Base-by-base conservation (phyloP, 106 monocot genomes). In the Allium sativum region DNA sequence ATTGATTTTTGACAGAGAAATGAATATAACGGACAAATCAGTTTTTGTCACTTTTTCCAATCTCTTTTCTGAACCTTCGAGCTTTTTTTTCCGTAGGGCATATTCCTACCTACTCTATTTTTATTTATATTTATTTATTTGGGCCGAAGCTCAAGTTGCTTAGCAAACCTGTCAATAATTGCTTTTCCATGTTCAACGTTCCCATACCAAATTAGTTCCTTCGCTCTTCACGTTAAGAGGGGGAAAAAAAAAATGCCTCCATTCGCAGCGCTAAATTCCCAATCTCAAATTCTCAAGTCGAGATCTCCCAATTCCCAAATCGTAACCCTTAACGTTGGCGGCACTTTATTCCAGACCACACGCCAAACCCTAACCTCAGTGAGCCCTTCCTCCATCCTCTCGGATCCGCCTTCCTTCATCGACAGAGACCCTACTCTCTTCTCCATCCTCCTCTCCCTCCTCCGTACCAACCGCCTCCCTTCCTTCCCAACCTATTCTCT, bases 271-370 rank as follows among this genome's bases (percentile, higher is more conserved):
- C 18, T 46, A 7, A 42, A 22, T 40, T 12, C 18, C 54, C 44
- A 18, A 18, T 18, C 42, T 15, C 0, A 12, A 8, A 17, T 44
- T 55, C 19, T 16, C 66, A 16, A 1, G 20, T 46, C 68, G 40
- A 67, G 45, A 62, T 44, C 46, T 12, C 14, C 73, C 40, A 40
- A 13, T 42, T 11, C 21, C 53, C 18, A 48, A 47, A 47, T 78
- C 71, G 66, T 81, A 21, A 77, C 88, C 56, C 65, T 93, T 60
- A 93, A 93, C 76, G 78, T 93, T 66, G 88, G 89, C 75, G 89
- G 93, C 47, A 55, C 77, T 46, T 47, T 93, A 62, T 88, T 93
- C 79, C 85, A 93, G 66, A 93, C 89, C 50, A 82, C 85, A 44
- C 44, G 53, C 15, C 70, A 75, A 45, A 93, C 89, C 52, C 85